Percentiles rank a stretch among this genome's conserved stretches.
Conservation (phyloP, 225 moss, liverwort and hornwort species). For the Marchantia polymorpha region DNA sequence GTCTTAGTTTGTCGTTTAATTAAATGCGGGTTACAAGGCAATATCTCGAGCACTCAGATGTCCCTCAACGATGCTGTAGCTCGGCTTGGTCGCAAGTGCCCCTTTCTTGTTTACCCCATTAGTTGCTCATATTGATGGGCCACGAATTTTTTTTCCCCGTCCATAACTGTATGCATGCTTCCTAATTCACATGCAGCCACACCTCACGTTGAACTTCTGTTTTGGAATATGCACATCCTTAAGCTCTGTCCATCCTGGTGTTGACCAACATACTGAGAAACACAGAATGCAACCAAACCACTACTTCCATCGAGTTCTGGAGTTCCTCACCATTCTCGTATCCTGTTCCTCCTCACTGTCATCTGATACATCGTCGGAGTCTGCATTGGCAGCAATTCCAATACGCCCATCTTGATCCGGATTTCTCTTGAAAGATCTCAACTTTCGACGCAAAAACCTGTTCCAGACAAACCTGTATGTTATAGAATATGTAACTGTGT, state of each 20-base stretch:
- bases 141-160: neutral
- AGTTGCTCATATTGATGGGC: neutral
- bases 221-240: neutral
- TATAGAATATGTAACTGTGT: neutral
- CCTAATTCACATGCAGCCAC: neutral
- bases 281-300: slow-evolving; percentile 9
- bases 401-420: slow-evolving; percentile 18
- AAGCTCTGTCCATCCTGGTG: slow-evolving; percentile 1
- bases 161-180: neutral
- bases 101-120: neutral
- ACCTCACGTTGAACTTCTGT: neutral
- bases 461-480: neutral
- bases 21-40: slow-evolving; percentile 6
- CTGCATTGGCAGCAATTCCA: neutral
- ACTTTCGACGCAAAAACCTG: slow-evolving; percentile 34
- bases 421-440: slow-evolving; percentile 21
- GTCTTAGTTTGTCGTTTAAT: neutral
- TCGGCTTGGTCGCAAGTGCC: neutral
- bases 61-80: neutral
- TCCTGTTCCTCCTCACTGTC: slow-evolving; percentile 18
- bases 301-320: slow-evolving; percentile 13
- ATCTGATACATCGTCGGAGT: slow-evolving; percentile 12
- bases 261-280: slow-evolving; percentile 2
- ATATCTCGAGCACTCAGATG: neutral
- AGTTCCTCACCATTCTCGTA: slow-evolving; percentile 21